phyloP scores from a whole-genome alignment of 495 filamentous ascomycete species.

The Trichoderma erinaceum region DNA sequence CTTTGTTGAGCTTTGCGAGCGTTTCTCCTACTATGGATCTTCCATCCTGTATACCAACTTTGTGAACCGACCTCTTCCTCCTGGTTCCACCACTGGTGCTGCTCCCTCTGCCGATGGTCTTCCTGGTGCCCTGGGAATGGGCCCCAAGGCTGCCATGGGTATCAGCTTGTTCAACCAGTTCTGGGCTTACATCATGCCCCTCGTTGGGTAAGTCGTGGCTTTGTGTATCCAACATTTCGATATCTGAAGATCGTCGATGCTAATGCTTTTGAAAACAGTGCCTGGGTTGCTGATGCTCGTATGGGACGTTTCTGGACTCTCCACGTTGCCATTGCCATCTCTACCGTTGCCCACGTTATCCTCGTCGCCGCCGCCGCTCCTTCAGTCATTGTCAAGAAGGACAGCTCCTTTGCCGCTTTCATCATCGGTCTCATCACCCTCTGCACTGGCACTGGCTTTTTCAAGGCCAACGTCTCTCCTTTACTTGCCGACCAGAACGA shows the following conservation, averaged over 20 bases:
- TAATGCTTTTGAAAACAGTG: slow-evolving; percentile 35
- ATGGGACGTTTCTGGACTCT: slow-evolving; percentile 65
- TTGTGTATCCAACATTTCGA: too few relatives aligned
- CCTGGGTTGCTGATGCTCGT: slow-evolving; percentile 61
- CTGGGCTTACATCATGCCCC: slow-evolving; percentile 64
- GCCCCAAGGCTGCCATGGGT: slow-evolving; percentile 55
- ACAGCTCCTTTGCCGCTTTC: slow-evolving; percentile 47
- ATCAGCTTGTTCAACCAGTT: slow-evolving; percentile 63
- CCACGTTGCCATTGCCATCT: slow-evolving; percentile 45
- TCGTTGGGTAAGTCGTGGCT: slow-evolving; percentile 33
- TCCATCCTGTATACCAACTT: slow-evolving; percentile 66
- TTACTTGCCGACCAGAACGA: slow-evolving; percentile 50
- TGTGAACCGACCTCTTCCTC: slow-evolving; percentile 58
- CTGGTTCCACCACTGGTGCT: slow-evolving; percentile 50
- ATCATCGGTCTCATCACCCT: slow-evolving; percentile 55
- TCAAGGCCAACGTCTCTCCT: slow-evolving; percentile 54
- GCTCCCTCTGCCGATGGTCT: slow-evolving; percentile 35
- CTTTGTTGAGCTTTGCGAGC: slow-evolving; percentile 65
- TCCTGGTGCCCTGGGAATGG: slow-evolving; percentile 58
- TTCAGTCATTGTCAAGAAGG: slow-evolving; percentile 45
- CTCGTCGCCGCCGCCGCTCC: slow-evolving; percentile 54
- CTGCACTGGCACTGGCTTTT: slow-evolving; percentile 53
- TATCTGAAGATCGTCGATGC: not conserved
- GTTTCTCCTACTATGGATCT: slow-evolving; percentile 68
- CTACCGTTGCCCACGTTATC: slow-evolving; percentile 56